Conservation (phyloP, 2,329 filamentous ascomycete species). For the Phyllosticta citrichinensis region DNA sequence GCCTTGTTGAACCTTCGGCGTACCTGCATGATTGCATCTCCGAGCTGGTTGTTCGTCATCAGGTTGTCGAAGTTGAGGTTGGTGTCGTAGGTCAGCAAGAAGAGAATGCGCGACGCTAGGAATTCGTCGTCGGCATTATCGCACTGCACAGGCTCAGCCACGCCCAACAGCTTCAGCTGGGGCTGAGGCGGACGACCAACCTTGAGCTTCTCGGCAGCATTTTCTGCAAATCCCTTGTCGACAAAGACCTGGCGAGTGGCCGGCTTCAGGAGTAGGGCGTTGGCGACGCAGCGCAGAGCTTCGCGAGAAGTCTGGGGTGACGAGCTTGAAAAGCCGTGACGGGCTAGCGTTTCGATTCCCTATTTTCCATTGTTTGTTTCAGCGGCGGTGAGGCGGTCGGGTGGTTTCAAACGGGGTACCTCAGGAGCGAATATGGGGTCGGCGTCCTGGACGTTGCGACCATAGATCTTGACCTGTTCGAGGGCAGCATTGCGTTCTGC, state of each 20-base stretch:
- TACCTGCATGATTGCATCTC: constrained; percentile 52
- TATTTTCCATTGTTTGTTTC: constrained; percentile 27
- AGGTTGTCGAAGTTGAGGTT: constrained; percentile 56
- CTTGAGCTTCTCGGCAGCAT: constrained; percentile 61
- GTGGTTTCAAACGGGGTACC: constrained; percentile 36
- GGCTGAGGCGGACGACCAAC: constrained; percentile 19
- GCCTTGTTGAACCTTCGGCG: not conserved
- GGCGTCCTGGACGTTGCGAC: constrained; percentile 60
- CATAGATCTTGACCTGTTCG: constrained; percentile 64
- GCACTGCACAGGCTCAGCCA: constrained; percentile 32
- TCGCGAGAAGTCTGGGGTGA: constrained; percentile 55
- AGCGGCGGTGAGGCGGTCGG: constrained; percentile 2
- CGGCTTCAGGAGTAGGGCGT: constrained; percentile 63
- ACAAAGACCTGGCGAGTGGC: constrained; percentile 63
- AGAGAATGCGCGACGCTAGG: constrained; percentile 65
- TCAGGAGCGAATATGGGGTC: constrained; percentile 76
- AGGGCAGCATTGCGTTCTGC: constrained; percentile 52
- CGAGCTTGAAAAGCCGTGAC: constrained; percentile 61
- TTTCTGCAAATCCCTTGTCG: constrained; percentile 56
- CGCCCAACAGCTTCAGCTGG: constrained; percentile 3
- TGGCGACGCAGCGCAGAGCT: constrained; percentile 73
- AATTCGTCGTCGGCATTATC: constrained; percentile 80
- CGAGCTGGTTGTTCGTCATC: constrained; percentile 56
- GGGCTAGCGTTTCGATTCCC: constrained; percentile 64
- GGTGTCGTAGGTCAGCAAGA: constrained; percentile 69